Evolutionary conservation across 805 yeast genomes (phyloP).

Genomic region (Candida nemodendra): DNA sequence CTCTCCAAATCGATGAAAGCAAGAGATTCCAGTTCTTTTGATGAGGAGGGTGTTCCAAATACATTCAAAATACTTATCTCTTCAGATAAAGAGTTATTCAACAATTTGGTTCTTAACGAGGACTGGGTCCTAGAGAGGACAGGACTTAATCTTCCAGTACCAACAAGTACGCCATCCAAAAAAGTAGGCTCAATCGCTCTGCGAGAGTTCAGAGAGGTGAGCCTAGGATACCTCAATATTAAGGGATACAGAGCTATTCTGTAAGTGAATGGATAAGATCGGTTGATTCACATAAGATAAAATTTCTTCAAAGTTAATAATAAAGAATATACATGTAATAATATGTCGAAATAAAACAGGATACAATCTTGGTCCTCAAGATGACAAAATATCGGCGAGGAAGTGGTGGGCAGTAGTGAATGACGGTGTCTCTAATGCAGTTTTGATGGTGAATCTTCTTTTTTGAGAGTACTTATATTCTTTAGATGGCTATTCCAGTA

Average conservation of each 20-base stretch:
- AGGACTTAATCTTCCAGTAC: not conserved
- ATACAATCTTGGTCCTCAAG: too few relatives aligned
- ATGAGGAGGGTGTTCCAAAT: conserved; percentile 10
- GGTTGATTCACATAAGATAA: too few relatives aligned
- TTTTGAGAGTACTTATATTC: conserved; percentile 15
- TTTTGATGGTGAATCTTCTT: conserved; percentile 20
- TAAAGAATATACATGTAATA: too few relatives aligned
- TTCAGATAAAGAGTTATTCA: conserved; percentile 17
- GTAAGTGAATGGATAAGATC: too few relatives aligned
- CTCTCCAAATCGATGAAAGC: conserved; percentile 9
- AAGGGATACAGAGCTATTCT: conserved; percentile 25
- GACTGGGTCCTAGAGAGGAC: conserved; percentile 28
- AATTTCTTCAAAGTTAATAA: too few relatives aligned
- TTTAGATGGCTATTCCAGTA: conserved; percentile 21
- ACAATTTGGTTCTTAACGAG: conserved; percentile 12
- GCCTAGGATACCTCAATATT: conserved; percentile 26
- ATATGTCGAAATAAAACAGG: too few relatives aligned
- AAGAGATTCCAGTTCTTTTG: conserved; percentile 16
- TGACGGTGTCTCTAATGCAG: conserved; percentile 21
- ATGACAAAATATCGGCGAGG: too few relatives aligned
- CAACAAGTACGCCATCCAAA: conserved; percentile 7
- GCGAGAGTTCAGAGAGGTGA: conserved; percentile 22
- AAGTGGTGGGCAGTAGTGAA: too few relatives aligned
- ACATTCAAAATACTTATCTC: conserved; percentile 27
- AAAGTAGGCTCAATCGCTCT: conserved; percentile 17